Conservation (phyloP, 106 monocot species). For the Acorus gramineus region DNA sequence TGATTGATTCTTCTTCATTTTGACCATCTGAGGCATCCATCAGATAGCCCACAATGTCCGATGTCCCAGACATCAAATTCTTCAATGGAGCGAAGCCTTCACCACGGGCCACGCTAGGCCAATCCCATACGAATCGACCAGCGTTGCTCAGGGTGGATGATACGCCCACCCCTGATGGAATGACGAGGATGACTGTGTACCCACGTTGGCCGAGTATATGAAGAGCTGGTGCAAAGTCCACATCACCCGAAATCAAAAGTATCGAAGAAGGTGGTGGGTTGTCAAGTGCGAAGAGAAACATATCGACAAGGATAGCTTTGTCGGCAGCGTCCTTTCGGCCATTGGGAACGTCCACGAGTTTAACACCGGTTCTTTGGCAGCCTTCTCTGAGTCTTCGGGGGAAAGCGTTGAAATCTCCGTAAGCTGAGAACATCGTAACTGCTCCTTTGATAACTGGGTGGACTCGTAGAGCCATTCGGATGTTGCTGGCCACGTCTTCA, state of each 20-base stretch:
- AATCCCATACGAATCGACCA: constrained; percentile 89
- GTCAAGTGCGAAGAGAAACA: constrained; percentile 88
- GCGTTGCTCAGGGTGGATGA: constrained; percentile 71
- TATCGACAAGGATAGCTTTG: constrained; percentile 91
- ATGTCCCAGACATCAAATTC: constrained; percentile 13
- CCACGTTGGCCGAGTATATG: constrained; percentile 95
- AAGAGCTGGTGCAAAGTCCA: constrained; percentile 87
- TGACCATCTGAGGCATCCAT: constrained; percentile 21
- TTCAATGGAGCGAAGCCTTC: constrained; percentile 66
- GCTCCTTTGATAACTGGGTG: constrained; percentile 67
- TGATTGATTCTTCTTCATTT: constrained; percentile 71
- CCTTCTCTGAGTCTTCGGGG: constrained; percentile 76
- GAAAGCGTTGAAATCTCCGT: constrained; percentile 86
- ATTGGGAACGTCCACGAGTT: constrained; percentile 93
- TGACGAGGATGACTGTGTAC: constrained; percentile 74
- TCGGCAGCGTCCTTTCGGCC: constrained; percentile 93
- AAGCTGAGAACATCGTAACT: constrained; percentile 71
- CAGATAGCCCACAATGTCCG: constrained; percentile 18
- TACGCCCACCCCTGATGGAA: constrained; percentile 58
- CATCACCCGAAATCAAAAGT: constrained; percentile 85
- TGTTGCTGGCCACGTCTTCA: constrained; percentile 83
- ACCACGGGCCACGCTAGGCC: constrained; percentile 80
- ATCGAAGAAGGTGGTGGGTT: constrained; percentile 82
- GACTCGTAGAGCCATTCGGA: constrained; percentile 55
- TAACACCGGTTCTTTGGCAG: constrained; percentile 89